Conservation (phyloP, 345 rosid species). For the Anacardium occidentale region DNA sequence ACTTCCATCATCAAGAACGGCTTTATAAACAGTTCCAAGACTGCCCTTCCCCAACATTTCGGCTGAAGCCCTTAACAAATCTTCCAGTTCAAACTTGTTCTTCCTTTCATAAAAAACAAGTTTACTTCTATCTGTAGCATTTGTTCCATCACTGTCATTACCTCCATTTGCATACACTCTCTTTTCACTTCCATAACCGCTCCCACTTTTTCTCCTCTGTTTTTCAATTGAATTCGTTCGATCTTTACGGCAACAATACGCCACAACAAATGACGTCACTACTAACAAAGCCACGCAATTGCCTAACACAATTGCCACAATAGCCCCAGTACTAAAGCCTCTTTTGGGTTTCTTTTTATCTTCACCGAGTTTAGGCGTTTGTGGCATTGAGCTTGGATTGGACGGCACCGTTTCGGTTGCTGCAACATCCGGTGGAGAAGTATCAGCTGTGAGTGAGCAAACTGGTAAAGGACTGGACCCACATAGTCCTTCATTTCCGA, state of each 20-base stretch:
- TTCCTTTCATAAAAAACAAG: constrained; percentile 80
- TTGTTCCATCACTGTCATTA: constrained; percentile 78
- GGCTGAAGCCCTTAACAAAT: constrained; percentile 84
- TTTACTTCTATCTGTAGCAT: constrained; percentile 61
- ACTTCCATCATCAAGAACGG: constrained; percentile 72
- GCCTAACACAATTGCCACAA: constrained; percentile 70
- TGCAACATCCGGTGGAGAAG: constrained; percentile 33
- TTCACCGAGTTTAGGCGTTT: constrained; percentile 33
- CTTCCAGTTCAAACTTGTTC: constrained; percentile 81
- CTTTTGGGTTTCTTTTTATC: constrained; percentile 25
- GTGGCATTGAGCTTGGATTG: constrained; percentile 73
- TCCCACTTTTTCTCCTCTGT: constrained; percentile 40
- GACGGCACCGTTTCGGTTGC: constrained; percentile 59
- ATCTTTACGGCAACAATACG: constrained; percentile 64
- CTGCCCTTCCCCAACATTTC: constrained; percentile 98
- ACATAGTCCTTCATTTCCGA: constrained; percentile 78
- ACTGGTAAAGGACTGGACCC: constrained; percentile 66
- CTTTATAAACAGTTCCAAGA: constrained; percentile 86
- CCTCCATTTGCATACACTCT: constrained; percentile 47
- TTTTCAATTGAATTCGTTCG: constrained; percentile 42
- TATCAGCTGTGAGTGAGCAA: constrained; percentile 51
- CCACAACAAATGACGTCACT: constrained; percentile 54
- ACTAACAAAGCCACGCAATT: constrained; percentile 56
- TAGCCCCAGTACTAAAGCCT: constrained; percentile 59
- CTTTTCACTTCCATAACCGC: constrained; percentile 50